A percentile compares a stretch with the other conserved stretches of the same genome.
Evolutionary conservation across 345 rosid species (phyloP).

Genomic region (Corchorus olitorius): DNA sequence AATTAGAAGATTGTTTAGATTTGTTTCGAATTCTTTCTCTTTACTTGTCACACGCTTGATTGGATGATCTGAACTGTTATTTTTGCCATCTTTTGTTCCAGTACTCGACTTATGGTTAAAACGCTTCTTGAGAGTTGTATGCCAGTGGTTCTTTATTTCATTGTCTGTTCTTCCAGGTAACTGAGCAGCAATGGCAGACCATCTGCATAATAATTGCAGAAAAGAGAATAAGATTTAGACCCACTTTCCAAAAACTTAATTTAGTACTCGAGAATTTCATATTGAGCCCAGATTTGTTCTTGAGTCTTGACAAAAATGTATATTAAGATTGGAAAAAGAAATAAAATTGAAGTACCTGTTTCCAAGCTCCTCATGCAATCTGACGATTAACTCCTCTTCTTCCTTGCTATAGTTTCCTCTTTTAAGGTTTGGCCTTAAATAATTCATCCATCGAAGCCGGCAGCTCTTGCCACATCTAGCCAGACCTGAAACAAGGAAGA

Average conservation of each 20-base stretch:
- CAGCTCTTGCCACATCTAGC: conserved; percentile 71
- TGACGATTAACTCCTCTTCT: conserved; percentile 52
- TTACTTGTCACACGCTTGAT: background rate
- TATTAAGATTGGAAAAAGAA: too few relatives aligned
- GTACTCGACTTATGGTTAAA: background rate
- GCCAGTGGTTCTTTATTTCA: conserved; percentile 71
- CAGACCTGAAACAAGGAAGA: conserved; percentile 37
- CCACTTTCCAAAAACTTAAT: background rate
- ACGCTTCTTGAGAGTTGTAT: conserved; percentile 55
- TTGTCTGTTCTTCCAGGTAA: conserved; percentile 65
- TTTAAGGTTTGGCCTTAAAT: conserved; percentile 54
- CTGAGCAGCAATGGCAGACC: conserved; percentile 62
- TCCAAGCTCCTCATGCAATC: conserved; percentile 43
- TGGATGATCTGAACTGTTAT: background rate
- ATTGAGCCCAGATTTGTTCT: background rate
- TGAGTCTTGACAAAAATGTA: background rate
- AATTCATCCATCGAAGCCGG: conserved; percentile 66
- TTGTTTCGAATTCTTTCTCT: conserved; percentile 6
- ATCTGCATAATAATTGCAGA: conserved; percentile 31
- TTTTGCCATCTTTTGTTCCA: background rate
- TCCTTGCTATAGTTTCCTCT: conserved; percentile 56
- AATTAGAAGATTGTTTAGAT: background rate
- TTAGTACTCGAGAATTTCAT: background rate
- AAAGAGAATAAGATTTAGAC: background rate
- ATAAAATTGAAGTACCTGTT: conserved; percentile 40